phyloP scores from a whole-genome alignment of 2,329 filamentous ascomycete species.

The Drechslerella coelobrocha region DNA sequence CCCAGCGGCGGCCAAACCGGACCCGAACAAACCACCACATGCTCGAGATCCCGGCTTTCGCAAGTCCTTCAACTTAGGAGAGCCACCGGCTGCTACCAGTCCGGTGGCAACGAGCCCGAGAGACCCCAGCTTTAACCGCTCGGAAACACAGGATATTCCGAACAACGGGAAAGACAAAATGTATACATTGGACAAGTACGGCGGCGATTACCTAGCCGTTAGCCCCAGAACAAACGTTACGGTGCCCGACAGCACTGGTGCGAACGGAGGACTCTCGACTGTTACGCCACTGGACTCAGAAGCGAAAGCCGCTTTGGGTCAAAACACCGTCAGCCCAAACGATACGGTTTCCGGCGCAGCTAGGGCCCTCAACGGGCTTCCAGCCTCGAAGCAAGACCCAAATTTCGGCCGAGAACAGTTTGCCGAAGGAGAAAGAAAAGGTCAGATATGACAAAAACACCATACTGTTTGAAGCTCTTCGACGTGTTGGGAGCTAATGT shows the following conservation, averaged over 20 bases:
- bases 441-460: conserved; percentile 21
- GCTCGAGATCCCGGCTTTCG: conserved; percentile 45
- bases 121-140: conserved; percentile 2
- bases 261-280: conserved; percentile 18
- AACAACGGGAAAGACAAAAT: conserved; percentile 27
- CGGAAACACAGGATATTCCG: conserved; percentile 10
- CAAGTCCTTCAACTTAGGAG: conserved; percentile 46
- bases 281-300: conserved; percentile 21
- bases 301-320: conserved; percentile 5
- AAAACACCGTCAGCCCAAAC: conserved; percentile 17
- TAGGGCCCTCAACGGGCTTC: conserved; percentile 7
- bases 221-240: conserved; percentile 43
- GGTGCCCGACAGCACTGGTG: conserved; percentile 15
- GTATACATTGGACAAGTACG: conserved; percentile 41
- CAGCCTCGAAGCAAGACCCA: conserved; percentile 8
- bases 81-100: conserved; percentile 19
- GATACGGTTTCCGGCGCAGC: conserved; percentile 10
- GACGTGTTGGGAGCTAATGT: conserved; percentile 18
- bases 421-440: conserved; percentile 39
- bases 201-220: conserved; percentile 39
- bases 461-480: neutral
- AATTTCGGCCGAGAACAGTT: conserved; percentile 26
- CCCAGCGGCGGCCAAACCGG: conserved; percentile 18
- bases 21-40: conserved; percentile 46
- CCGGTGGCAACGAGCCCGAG: conserved; percentile 12